Conservation (phyloP, 139 green algal genomes). For the Asterochloris erici region DNA sequence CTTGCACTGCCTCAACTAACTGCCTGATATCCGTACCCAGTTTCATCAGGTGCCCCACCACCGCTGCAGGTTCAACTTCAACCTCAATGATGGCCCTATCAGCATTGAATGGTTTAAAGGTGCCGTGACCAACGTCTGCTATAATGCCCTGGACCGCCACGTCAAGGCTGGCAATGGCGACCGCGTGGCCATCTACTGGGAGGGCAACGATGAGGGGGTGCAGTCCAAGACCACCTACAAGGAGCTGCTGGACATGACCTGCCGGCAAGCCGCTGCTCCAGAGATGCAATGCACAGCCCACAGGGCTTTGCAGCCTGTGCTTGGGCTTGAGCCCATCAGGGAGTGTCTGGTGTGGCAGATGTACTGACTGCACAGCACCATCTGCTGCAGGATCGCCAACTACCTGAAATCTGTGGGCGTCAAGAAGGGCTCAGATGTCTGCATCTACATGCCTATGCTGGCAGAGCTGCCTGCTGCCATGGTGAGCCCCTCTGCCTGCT, state of each 20-base stretch:
- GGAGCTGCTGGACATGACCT: constrained; percentile 54
- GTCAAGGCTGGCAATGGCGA: constrained; percentile 55
- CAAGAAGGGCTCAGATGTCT: constrained; percentile 81
- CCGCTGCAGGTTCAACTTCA: constrained; percentile 52
- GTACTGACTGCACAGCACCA: too few species aligned
- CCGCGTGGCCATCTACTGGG: constrained; percentile 59
- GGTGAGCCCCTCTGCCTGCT: constrained; percentile 20
- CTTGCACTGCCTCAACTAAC: too few species aligned
- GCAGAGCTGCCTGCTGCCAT: constrained; percentile 86
- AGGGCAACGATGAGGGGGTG: constrained; percentile 66
- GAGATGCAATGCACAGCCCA: too few species aligned
- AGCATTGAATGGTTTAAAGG: constrained; percentile 67
- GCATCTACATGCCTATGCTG: constrained; percentile 97
- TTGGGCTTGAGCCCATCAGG: too few species aligned
- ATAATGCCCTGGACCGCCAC: constrained; percentile 75
- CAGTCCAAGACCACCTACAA: constrained; percentile 50
- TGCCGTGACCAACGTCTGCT: constrained; percentile 67
- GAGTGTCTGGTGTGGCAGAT: too few species aligned
- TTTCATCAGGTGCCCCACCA: too few species aligned
- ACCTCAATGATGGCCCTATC: constrained; percentile 58
- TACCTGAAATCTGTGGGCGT: constrained; percentile 81
- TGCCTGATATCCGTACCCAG: too few species aligned
- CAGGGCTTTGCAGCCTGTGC: too few species aligned
- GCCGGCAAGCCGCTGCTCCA: not conserved
- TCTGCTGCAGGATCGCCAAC: constrained; percentile 60